A percentile compares a stretch with the other conserved stretches of the same genome.
Conservation (phyloP, 2,329 filamentous ascomycete species). For the Sporothrix sp. region DNA sequence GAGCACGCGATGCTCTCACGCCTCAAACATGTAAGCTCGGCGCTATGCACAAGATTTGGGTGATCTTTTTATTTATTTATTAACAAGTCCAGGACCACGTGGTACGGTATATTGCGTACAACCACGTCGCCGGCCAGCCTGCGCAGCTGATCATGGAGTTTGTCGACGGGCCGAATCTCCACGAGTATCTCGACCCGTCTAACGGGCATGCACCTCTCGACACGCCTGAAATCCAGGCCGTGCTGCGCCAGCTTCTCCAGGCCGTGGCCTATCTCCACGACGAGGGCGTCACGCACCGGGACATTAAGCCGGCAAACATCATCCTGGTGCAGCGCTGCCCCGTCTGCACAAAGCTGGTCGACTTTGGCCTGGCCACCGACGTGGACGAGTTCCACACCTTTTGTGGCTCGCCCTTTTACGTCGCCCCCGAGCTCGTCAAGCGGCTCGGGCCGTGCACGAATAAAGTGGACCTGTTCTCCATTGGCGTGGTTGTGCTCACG, state of each 20-base stretch:
- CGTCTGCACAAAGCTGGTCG: neutral
- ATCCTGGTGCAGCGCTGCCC: neutral
- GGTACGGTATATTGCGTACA: neutral
- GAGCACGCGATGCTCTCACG: neutral
- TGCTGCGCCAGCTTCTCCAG: neutral
- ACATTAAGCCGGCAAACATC: constrained; percentile 7
- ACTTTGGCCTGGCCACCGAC: neutral
- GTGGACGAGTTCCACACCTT: neutral
- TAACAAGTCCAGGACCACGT: neutral
- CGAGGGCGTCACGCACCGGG: neutral
- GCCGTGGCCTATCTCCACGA: neutral
- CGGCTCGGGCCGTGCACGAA: neutral
- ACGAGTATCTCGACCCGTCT: neutral
- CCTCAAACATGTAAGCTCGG: neutral
- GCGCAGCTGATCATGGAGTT: constrained; percentile 3
- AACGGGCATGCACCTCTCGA: neutral
- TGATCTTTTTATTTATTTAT: neutral
- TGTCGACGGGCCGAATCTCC: neutral
- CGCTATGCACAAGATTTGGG: neutral
- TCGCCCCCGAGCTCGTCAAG: neutral
- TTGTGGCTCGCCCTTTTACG: neutral
- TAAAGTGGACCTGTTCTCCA: constrained; percentile 4
- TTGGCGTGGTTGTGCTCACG: neutral
- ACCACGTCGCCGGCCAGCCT: neutral
- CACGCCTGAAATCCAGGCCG: neutral